Percentiles rank a stretch among this genome's conserved stretches.
phyloP scores from a whole-genome alignment of 2,329 filamentous ascomycete genomes.

The Myriosclerotinia duriaeana region DNA sequence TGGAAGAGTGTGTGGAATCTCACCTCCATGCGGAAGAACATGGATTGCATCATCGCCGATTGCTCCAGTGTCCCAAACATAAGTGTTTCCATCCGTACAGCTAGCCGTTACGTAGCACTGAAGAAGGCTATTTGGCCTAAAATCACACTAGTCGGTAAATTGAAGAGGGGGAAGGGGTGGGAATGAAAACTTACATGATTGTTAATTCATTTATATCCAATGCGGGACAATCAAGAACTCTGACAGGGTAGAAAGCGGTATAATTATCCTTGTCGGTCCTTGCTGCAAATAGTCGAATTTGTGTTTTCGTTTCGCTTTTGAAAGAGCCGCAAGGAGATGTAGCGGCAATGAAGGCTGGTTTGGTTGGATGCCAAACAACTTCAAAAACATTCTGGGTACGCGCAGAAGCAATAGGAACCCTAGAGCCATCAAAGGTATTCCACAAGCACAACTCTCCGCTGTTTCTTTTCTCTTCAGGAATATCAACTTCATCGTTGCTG shows the following conservation, averaged over 20 bases:
- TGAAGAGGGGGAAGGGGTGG: neutral
- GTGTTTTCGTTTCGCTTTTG: conserved; percentile 52
- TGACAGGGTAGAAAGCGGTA: conserved; percentile 48
- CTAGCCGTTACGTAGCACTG: conserved; percentile 59
- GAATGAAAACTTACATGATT: conserved; percentile 46
- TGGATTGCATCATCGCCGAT: conserved; percentile 57
- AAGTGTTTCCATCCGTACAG: conserved; percentile 61
- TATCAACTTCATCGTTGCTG: conserved; percentile 52
- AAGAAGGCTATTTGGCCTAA: conserved; percentile 51
- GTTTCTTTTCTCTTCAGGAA: conserved; percentile 57
- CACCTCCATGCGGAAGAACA: conserved; percentile 53
- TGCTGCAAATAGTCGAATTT: conserved; percentile 55
- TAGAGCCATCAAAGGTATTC: conserved; percentile 47
- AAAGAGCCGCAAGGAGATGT: conserved; percentile 52
- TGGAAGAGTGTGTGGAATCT: conserved; percentile 5
- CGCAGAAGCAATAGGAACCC: conserved; percentile 51
- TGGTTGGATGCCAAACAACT: conserved; percentile 60
- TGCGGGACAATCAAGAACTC: conserved; percentile 58
- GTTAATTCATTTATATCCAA: conserved; percentile 63
- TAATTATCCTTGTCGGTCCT: conserved; percentile 36
- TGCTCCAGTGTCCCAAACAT: conserved; percentile 60
- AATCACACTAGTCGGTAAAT: conserved; percentile 32
- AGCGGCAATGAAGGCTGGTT: conserved; percentile 55
- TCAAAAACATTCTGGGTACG: conserved; percentile 63
- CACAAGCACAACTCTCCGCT: conserved; percentile 62